Evolutionary conservation across 2,329 filamentous ascomycete species (phyloP).

Genomic region (Graphilbum sp.): DNA sequence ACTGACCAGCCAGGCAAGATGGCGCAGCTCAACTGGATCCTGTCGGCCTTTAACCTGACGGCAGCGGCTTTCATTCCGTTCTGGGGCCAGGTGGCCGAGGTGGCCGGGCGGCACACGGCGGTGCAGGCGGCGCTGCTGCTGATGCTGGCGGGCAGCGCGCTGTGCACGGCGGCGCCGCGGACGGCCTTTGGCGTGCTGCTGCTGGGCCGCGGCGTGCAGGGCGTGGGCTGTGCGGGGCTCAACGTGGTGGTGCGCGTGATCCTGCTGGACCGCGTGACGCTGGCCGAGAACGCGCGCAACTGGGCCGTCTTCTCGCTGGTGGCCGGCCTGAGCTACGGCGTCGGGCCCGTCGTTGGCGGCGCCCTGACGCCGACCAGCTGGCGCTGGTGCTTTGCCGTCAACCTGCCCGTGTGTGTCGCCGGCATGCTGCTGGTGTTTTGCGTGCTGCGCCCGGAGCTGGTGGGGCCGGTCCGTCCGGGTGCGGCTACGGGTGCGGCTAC

Average conservation of each 20-base stretch:
- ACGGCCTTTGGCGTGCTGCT: conserved; percentile 40
- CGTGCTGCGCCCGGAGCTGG: conserved; percentile 38
- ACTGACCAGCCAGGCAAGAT: conserved; percentile 30
- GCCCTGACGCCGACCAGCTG: background rate
- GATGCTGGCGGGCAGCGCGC: conserved; percentile 41
- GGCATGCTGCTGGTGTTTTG: conserved; percentile 35
- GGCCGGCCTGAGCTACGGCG: conserved; percentile 38
- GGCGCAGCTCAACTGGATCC: conserved; percentile 49
- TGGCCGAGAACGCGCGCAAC: conserved; percentile 44
- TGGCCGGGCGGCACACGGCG: conserved; percentile 45
- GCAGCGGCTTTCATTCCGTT: conserved; percentile 50
- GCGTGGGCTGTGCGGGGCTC: conserved; percentile 43
- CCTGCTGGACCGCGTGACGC: conserved; percentile 44
- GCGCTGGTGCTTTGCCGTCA: conserved; percentile 40
- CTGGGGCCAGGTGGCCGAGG: conserved; percentile 46
- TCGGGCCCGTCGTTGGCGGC: conserved; percentile 45
- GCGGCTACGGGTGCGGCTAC: no score
- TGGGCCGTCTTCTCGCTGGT: conserved; percentile 45
- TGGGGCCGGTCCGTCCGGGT: no score
- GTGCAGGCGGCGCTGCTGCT: conserved; percentile 39
- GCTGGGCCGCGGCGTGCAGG: conserved; percentile 45
- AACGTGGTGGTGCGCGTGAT: conserved; percentile 43
- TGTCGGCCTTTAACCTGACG: conserved; percentile 51
- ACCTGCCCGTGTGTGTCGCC: conserved; percentile 36
- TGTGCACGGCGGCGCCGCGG: conserved; percentile 41